These are phyloP conservation scores for Hordeum vulgare DNA, from an alignment of 176 grass and related monocot genomes.

Conservation along the genomic window MorexV3_pseudomolecules_assembly NC_058523.1:160544731-160545230, in stretches of 20 bases:
- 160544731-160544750: too few relatives aligned
- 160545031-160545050: conserved; percentile 8
- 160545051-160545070: conserved; percentile 7
- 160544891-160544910: not conserved
- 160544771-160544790: too few relatives aligned
- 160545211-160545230: not conserved
- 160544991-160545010: not conserved
- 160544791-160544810: too few relatives aligned
- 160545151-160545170: not conserved
- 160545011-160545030: conserved; percentile 12
- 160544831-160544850: too few relatives aligned
- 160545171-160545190: not conserved
- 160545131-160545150: not conserved
- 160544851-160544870: too few relatives aligned
- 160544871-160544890: not conserved
- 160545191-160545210: not conserved
- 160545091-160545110: not conserved
- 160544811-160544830: too few relatives aligned
- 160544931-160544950: not conserved
- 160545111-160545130: not conserved
- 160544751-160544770: too few relatives aligned
- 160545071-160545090: not conserved
- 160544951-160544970: not conserved
- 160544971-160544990: not conserved
- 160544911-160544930: not conserved